These are phyloP conservation scores for Leccinum longicurvipes DNA, from an alignment of 768 basidiomycete species.

Conservation along the genomic window DNA sequence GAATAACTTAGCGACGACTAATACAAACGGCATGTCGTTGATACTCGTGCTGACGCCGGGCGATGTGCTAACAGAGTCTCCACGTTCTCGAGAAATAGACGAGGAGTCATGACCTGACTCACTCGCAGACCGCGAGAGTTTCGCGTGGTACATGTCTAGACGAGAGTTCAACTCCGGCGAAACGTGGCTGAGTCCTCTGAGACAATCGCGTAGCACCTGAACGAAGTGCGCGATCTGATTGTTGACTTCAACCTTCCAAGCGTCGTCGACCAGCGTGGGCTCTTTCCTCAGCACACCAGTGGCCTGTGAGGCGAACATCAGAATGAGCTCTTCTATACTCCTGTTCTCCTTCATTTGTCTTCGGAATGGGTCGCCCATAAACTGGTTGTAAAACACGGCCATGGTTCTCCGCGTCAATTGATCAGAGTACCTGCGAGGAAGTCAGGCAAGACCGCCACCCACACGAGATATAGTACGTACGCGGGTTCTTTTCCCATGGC, in stretches of 20 bases:
- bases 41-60: constrained; percentile 45
- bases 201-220: constrained; percentile 76
- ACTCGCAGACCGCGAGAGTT: constrained; percentile 62
- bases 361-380: constrained; percentile 80
- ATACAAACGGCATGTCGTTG: constrained; percentile 76
- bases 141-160: constrained; percentile 79
- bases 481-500: constrained; percentile 89
- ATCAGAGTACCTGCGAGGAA: constrained; percentile 69
- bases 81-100: constrained; percentile 53
- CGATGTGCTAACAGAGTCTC: constrained; percentile 42
- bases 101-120: constrained; percentile 69
- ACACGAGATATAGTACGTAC: constrained; percentile 46
- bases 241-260: constrained; percentile 92
- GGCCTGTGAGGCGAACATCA: constrained; percentile 92
- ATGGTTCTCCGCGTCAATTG: constrained; percentile 86
- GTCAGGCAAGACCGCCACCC: constrained; percentile 6
- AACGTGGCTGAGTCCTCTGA: constrained; percentile 70
- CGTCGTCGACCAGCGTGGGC: constrained; percentile 75
- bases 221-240: constrained; percentile 90
- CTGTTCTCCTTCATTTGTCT: constrained; percentile 93
- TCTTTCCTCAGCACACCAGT: constrained; percentile 88
- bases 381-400: constrained; percentile 90
- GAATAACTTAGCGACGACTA: constrained; percentile 67
- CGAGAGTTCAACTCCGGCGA: constrained; percentile 79
- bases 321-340: constrained; percentile 95